Conservation (phyloP, 768 basidiomycete species). For the Chiua virens region DNA sequence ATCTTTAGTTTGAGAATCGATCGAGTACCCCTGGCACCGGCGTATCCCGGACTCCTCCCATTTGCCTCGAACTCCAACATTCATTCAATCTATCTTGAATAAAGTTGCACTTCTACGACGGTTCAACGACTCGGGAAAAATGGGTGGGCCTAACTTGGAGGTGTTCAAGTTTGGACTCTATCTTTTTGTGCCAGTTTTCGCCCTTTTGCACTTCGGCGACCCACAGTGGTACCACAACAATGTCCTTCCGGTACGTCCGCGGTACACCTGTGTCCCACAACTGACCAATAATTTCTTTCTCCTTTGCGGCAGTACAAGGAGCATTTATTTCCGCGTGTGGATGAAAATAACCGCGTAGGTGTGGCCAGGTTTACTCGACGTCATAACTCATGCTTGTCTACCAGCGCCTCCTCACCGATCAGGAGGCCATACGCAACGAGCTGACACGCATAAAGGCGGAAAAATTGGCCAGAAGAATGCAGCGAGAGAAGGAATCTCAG, state of each 20-base stretch:
- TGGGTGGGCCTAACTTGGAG: conserved; percentile 83
- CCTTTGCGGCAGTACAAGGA: conserved; percentile 60
- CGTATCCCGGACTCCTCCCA: no score
- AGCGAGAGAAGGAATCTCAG: conserved; percentile 42
- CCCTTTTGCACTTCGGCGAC: conserved; percentile 84
- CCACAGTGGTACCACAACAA: conserved; percentile 81
- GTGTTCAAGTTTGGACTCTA: conserved; percentile 89
- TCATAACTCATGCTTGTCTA: conserved; percentile 10
- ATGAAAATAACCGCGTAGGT: conserved; percentile 53
- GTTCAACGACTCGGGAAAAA: conserved; percentile 38
- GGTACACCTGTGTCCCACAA: neutral
- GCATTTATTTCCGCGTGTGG: conserved; percentile 63
- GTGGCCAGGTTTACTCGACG: neutral
- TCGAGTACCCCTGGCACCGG: no score
- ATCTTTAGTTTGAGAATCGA: no score
- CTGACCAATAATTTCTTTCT: neutral
- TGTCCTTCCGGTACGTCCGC: conserved; percentile 65
- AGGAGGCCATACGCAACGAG: conserved; percentile 63
- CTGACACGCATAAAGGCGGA: conserved; percentile 70
- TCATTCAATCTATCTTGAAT: no score
- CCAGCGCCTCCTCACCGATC: conserved; percentile 66
- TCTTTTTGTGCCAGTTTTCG: conserved; percentile 79
- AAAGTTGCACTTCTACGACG: conserved; percentile 47
- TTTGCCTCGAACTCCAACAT: no score
- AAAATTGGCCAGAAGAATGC: conserved; percentile 44